phyloP scores from a whole-genome alignment of 2,329 filamentous ascomycete species.

The Fusarium liriodendri region DNA sequence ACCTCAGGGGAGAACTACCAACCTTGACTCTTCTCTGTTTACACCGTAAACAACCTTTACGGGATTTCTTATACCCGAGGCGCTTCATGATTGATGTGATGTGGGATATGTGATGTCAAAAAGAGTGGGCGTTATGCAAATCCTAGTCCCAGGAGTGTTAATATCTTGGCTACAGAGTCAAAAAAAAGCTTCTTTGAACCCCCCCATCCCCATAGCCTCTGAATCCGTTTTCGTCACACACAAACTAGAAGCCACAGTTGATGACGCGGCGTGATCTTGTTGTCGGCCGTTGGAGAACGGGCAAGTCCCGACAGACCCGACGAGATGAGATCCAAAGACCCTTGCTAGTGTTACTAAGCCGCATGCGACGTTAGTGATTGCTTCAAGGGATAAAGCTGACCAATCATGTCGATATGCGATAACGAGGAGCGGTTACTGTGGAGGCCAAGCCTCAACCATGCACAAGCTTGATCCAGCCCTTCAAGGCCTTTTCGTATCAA shows the following conservation, averaged over 20 bases:
- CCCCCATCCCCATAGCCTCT: neutral
- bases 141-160: neutral
- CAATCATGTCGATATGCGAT: conserved; percentile 2
- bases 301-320: neutral
- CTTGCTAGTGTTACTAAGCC: neutral
- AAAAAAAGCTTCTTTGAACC: neutral
- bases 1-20: neutral
- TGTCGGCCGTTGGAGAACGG: neutral
- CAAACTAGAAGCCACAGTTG: neutral
- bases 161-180: neutral
- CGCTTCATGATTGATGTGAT: conserved; percentile 5
- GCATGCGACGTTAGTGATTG: neutral
- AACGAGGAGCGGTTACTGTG: conserved; percentile 1
- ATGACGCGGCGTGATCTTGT: conserved; percentile 1
- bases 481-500: neutral
- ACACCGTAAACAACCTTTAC: conserved; percentile 13
- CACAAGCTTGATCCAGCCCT: neutral
- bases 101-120: neutral
- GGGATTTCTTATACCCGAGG: conserved; percentile 19
- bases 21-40: conserved; percentile 20
- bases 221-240: neutral
- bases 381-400: neutral
- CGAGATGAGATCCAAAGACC: neutral
- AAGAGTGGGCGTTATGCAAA: neutral
- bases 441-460: neutral